phyloP scores from a whole-genome alignment of 2,329 filamentous ascomycete genomes.

The Fusarium coffeatum region DNA sequence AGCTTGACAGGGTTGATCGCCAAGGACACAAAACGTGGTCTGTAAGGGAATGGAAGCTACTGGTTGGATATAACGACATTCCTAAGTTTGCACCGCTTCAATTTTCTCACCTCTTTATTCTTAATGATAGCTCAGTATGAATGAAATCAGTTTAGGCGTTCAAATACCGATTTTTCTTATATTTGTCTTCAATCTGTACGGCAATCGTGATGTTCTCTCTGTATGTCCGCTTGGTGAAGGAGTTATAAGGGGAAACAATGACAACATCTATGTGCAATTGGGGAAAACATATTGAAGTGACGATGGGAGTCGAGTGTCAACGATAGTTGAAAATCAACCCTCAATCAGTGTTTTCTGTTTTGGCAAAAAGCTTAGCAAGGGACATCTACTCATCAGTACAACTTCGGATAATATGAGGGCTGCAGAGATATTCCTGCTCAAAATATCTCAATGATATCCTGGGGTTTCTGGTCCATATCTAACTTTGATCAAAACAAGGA shows the following conservation, averaged over 20 bases:
- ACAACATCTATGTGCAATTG: not conserved
- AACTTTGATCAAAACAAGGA: not conserved
- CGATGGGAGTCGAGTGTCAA: not conserved
- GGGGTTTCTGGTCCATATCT: not conserved
- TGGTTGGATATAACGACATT: conserved; percentile 24
- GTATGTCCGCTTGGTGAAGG: too few species aligned
- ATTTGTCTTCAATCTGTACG: not conserved
- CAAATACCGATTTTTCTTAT: not conserved
- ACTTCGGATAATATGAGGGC: not conserved
- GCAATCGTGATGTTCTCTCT: not conserved
- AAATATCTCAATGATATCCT: not conserved
- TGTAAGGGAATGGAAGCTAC: conserved; percentile 30
- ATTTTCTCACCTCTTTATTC: conserved; percentile 28
- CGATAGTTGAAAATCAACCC: not conserved
- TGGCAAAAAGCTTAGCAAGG: not conserved
- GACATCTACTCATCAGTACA: not conserved
- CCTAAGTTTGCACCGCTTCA: conserved; percentile 17
- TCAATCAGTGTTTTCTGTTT: not conserved
- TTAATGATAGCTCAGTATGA: conserved; percentile 39
- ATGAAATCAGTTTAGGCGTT: conserved; percentile 33
- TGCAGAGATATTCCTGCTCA: not conserved
- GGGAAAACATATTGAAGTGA: not conserved
- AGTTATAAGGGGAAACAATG: not conserved
- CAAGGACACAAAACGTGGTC: conserved; percentile 71
- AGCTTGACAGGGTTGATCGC: conserved; percentile 64